Evolutionary conservation across 2,329 filamentous ascomycete species (phyloP).

Genomic region (Ceratocystis ficicola): DNA sequence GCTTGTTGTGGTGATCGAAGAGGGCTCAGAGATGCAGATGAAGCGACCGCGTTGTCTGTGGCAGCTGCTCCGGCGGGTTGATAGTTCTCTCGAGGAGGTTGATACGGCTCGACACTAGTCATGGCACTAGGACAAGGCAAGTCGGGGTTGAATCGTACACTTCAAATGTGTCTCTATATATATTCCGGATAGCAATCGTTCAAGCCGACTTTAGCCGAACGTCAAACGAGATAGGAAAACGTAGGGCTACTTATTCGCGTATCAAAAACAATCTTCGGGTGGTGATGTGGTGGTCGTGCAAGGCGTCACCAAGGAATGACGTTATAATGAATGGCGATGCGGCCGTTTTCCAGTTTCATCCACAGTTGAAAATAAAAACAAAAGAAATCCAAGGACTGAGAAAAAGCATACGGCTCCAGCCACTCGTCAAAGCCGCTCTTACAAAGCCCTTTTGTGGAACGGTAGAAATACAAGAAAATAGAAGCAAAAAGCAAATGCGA

Average conservation of each 20-base stretch:
- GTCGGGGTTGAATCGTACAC: neutral
- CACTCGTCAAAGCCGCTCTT: neutral
- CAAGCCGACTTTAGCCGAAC: neutral
- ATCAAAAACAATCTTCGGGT: neutral
- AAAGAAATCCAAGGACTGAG: neutral
- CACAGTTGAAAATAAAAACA: neutral
- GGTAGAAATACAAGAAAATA: neutral
- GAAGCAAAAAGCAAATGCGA: neutral
- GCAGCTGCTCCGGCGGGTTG: conserved; percentile 37
- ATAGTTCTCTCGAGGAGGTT: conserved; percentile 45
- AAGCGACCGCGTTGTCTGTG: conserved; percentile 1
- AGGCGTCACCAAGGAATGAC: neutral
- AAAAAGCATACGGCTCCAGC: neutral
- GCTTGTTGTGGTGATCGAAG: conserved; percentile 13
- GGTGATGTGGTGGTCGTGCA: neutral
- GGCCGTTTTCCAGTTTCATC: neutral
- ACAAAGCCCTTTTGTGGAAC: neutral
- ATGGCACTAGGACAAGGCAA: conserved; percentile 29
- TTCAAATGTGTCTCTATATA: neutral
- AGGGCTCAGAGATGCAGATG: conserved; percentile 15
- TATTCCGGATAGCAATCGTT: neutral
- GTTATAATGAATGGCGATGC: neutral
- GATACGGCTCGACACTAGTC: conserved; percentile 50
- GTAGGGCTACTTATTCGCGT: neutral
- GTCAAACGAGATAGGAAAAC: neutral